These are phyloP conservation scores for Xylaria sp. DNA, from an alignment of 2,329 filamentous ascomycete species.

Conservation along the genomic window DNA sequence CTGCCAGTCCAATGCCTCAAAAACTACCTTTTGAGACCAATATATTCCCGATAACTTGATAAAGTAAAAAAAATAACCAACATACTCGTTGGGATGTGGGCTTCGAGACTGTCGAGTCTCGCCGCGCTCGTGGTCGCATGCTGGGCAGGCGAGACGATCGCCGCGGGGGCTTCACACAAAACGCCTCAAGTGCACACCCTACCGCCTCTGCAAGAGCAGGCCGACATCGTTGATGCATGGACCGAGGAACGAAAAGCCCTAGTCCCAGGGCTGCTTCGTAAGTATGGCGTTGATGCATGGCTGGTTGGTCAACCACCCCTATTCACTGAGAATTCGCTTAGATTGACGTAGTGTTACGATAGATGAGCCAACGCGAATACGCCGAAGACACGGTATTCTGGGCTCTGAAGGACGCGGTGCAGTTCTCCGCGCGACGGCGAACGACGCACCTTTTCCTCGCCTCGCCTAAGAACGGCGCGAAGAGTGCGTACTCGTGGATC, in stretches of 20 bases:
- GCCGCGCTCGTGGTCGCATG: conserved; percentile 14
- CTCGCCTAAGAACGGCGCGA: conserved; percentile 47
- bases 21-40: not conserved
- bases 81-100: conserved; percentile 25
- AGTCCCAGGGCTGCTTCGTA: conserved; percentile 57
- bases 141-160: conserved; percentile 13
- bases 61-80: not conserved
- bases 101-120: conserved; percentile 11
- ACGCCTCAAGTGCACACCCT: conserved; percentile 53
- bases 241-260: conserved; percentile 55
- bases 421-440: conserved; percentile 62
- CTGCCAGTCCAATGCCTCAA: not conserved
- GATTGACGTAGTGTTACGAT: not conserved
- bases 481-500: conserved; percentile 56
- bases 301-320: conserved; percentile 51
- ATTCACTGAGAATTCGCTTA: not conserved
- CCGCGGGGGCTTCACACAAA: conserved; percentile 29
- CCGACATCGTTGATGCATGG: conserved; percentile 58
- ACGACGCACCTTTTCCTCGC: conserved; percentile 63
- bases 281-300: conserved; percentile 61
- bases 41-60: not conserved
- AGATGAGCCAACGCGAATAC: conserved; percentile 64
- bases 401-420: conserved; percentile 58
- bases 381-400: conserved; percentile 64
- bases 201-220: conserved; percentile 58